Evolutionary conservation across 192 early-diverging fungal genomes (phyloP), one percentile per base, ranked within the genome.

Genomic region (Coemansia sp.): DNA sequence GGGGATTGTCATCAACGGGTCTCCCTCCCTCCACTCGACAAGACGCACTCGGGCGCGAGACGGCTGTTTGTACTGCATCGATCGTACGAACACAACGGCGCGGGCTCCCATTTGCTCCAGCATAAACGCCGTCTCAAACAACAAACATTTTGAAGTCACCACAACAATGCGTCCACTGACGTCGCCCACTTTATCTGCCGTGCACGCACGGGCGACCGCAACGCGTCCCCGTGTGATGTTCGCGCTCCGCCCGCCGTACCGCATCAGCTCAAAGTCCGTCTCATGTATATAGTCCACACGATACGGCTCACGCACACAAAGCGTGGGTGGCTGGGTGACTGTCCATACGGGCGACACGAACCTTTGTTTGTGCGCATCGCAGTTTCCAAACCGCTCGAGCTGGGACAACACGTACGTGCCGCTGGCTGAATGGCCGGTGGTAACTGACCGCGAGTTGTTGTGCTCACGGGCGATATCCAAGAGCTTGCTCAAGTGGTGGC

Each of bases 11-110:
- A 89, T 84, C 32, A 86, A 64, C 9, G 85, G 83, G 58, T 87
- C 88, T 32, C 86, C 84, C 23, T 86, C 84, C 66, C 86, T 85
- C 88, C 88, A 89, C 26, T 84, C 86, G 0, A 58, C 50, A 50
- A 83, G 61, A 7, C 88, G 80, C 26, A 87, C 83, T 0, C 88
- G 88, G 9, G 67, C 75, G 29, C 41, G 79, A 10, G 85, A 64
- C 48, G 87, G 76, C 9, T 53, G 51, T 41, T 72, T 82, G 61
- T 66, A 82, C 16, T 64, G 61, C 6, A 75, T 58, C 0, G 75
- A 64, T 60, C 85, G 82, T 54, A 85, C 85, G 69, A 88, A 84
- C 22, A 89, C 60, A 18, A 89, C 81, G 6, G 78, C 88, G 6
- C 70, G 71, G 7, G 86, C 88, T 14, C 85, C 85, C 22, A 82